Evolutionary conservation across 2,329 filamentous ascomycete genomes (phyloP).

Genomic region (Cryphonectria carpinicola): DNA sequence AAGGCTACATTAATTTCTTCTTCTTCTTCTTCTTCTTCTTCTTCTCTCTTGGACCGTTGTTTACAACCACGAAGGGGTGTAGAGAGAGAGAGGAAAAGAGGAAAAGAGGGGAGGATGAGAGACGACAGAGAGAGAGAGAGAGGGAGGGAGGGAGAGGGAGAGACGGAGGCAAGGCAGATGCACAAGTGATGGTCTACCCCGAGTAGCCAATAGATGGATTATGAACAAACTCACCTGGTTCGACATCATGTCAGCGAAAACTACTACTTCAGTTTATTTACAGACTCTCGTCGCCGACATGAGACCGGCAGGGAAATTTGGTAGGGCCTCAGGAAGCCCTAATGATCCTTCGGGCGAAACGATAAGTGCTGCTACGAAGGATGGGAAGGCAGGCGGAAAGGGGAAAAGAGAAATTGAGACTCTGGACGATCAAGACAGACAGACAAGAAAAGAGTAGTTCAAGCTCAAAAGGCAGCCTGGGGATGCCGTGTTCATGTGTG

Average conservation of each 20-base stretch:
- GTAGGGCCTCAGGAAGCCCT: neutral
- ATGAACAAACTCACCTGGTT: neutral
- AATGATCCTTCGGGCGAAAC: conserved; percentile 7
- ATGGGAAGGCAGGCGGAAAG: neutral
- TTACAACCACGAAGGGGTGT: neutral
- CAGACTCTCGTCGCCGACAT: conserved; percentile 3
- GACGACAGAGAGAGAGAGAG: too few relatives aligned
- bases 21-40: neutral
- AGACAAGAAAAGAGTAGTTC: neutral
- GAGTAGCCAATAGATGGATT: neutral
- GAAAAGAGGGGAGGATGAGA: neutral
- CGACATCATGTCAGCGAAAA: conserved; percentile 2
- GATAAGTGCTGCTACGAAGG: neutral
- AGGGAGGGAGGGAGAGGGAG: too few relatives aligned
- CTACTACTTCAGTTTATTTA: neutral
- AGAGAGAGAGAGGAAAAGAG: neutral
- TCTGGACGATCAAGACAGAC: neutral
- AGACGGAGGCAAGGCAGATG: neutral
- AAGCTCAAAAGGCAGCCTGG: neutral
- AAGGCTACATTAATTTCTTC: neutral
- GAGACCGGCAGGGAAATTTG: neutral
- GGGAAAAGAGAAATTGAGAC: neutral
- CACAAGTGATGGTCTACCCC: conserved; percentile 1
- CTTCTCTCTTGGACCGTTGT: neutral
- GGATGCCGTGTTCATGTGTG: neutral